Base-by-base conservation (phyloP, 176 grass and related monocot species). In the Cenchrus americanus region DNA sequence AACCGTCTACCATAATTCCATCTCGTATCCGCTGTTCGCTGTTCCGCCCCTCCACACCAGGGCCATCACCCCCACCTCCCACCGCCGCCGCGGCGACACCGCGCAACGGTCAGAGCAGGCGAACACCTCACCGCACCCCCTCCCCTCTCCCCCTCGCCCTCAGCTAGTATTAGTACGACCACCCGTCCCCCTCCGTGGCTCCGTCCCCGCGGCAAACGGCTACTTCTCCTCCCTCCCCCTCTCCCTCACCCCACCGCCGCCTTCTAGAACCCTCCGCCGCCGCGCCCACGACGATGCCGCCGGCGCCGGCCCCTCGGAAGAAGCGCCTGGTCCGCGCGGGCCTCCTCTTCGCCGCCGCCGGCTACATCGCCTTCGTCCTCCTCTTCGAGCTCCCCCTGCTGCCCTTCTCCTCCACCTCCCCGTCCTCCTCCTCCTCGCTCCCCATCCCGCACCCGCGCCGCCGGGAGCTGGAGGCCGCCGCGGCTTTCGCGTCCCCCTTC, bases 361-460 rank as follows among this genome's bases (percentile, higher is more conserved):
- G 21, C 0, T 90, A 86, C 88, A 34, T 90, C 68, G 67, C 67
- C 12, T 83, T 86, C 84, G 60, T 83, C n/a, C 60, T 90, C 61
- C 74, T 87, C 42, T 90, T 86, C 68, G 88, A 90, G 80, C 51
- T 90, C 58, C 88, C 87, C 14, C 4, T 68, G 3, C 48, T 80
- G 0, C 78, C 78, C 30, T 80, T 80, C 21, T 2, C n/a, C 3
- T 1, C 66, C 0, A 4, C 48, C 0, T 10, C 78, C 0, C 47
- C 78, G 8, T 1, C 72, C 34, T 21, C 51, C 27, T 3, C 62
- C 27, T 3, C 62, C 0, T 48, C 79, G 11, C 50, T 86, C 32
- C 67, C 80, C 60, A 46, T 80, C 61, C 88, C 83, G 43, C 88
- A 66, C 84, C 61, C 84, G 18, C 88, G 84, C 61, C 84, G 84